Evolutionary conservation across 2,329 filamentous ascomycete species (phyloP).

Genomic region (Trichophyton mentagrophytes): DNA sequence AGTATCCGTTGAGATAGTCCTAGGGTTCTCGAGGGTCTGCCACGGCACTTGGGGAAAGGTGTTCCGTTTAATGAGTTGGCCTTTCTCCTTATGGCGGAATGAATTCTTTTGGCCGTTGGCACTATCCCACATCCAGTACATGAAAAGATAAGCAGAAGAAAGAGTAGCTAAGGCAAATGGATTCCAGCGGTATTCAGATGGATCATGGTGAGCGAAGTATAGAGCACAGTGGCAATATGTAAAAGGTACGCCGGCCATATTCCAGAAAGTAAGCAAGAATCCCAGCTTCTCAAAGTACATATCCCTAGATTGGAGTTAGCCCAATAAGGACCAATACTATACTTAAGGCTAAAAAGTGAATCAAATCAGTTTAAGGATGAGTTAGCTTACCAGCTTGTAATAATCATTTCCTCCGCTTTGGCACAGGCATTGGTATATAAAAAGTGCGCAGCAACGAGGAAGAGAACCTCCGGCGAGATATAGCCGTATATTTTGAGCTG

Average conservation of each 20-base stretch:
- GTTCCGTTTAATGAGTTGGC: slow-evolving; percentile 49
- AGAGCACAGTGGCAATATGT: slow-evolving; percentile 90
- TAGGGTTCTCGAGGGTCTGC: slow-evolving; percentile 68
- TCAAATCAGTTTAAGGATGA: too few relatives aligned
- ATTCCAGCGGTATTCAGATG: slow-evolving; percentile 65
- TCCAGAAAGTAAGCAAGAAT: slow-evolving; percentile 98
- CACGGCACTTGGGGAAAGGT: slow-evolving; percentile 86
- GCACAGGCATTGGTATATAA: slow-evolving; percentile 84
- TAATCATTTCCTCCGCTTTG: slow-evolving; percentile 84
- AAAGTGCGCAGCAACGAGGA: slow-evolving; percentile 79
- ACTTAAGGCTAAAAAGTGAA: too few relatives aligned
- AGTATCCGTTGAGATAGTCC: slow-evolving; percentile 57
- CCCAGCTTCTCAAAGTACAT: slow-evolving; percentile 97
- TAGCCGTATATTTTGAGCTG: slow-evolving; percentile 80
- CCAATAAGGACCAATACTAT: too few relatives aligned
- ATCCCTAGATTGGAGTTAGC: slow-evolving; percentile 33
- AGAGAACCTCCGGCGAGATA: slow-evolving; percentile 67
- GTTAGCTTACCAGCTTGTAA: slow-evolving; percentile 54
- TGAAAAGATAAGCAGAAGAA: slow-evolving; percentile 60
- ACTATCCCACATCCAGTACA: slow-evolving; percentile 88
- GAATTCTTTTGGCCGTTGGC: slow-evolving; percentile 89
- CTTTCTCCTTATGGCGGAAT: slow-evolving; percentile 67
- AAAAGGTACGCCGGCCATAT: slow-evolving; percentile 77
- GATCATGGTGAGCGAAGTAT: slow-evolving; percentile 73
- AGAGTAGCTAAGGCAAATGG: slow-evolving; percentile 51